Base-by-base conservation (phyloP, 31 red algal species). In the Pterothamnion heteromorphum region DNA sequence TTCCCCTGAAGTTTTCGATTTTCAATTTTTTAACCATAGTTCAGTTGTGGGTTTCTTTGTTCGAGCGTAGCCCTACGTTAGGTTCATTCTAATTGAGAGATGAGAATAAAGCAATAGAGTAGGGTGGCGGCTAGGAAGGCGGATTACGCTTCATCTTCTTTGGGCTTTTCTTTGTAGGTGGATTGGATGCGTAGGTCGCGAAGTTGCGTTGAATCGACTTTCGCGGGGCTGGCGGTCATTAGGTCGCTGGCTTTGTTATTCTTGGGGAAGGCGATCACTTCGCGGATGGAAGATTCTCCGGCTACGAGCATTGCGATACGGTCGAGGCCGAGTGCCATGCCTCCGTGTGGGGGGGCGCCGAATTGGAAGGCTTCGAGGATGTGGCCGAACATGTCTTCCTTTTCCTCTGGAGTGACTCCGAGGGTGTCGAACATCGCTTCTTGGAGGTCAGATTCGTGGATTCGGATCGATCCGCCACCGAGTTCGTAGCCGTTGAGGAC, bases 191-290 rank as follows among this genome's bases (percentile, higher is more conserved):
- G 44, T 2, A 99, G 94, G 80, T 99, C 98, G 22, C 92, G 92
- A 30, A 99, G 35, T 37, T 93, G 94, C 44, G 81, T 80, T 24
- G 84, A 74, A 1, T 90, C 80, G 21, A 95, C 95, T 31, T 35
- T 80, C 27, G 92, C 92, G 3, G 98, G 98, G 34, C 96, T 95
- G 0, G 94, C 98, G 23, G 91, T 87, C 98, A 99, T 99, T 4
- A 99, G 51, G 89, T 99, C 98, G 51, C 90, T 88, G 14, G 96
- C 98, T 74, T 94, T 95, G 36, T 94, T 97, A 14, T 94, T 99
- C 71, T 99, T 99, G 14, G 98, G 98, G 74, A 99, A 99, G 26
- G 98, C 98, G 43, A 99, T 92, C 21, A 99, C 98, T 44, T 99
- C 98, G 38, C 98, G 94, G 35, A 99, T 93, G 83, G 92, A 96